Base-by-base conservation (phyloP, 2,329 filamentous ascomycete genomes). In the Aspergillus intermedius region DNA sequence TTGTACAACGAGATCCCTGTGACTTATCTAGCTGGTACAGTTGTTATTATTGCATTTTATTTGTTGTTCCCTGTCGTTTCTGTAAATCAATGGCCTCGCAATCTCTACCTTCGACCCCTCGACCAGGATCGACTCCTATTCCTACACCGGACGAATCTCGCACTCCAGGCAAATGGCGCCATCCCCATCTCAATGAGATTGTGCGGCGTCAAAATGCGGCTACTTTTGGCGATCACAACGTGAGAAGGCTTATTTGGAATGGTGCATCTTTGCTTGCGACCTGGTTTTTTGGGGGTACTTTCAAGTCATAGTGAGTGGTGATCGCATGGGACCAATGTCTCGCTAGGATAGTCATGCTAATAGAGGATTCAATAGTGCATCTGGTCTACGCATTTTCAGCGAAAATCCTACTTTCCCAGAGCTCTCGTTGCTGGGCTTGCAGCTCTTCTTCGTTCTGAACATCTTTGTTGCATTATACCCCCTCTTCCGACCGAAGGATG, bases 181-280 rank as follows among this genome's bases (percentile, higher is more conserved):
- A 98, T 67, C 93, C 93, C 30, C 83, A 86, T 54, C 78, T 96
- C 55, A 80, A 89, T 61, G 91, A 97, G 70, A 94, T 98, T 64
- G 83, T 87, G 13, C 80, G 80, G 54, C 83, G 93, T 45, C 87
- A 90, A 64, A 84, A 88, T 66, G 84, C 84, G 17, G 82, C 83
- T 12, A 87, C 78, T 43, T 95, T 97, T 66, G 82, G 84, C 48
- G 83, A 91, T 58, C 81, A 80, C 64, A 91, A 95, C 56, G 71
- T 93, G 44, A 79, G 77, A 52, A 80, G 77, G 46, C 82, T 95
- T 45, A 64, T 82, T 25, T 82, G 84, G 69, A 95, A 94, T 66
- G 66, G 78, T 1, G 70, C 67, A 8, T 75, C 83, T 34, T 63
- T 87, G 35, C 37, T 79, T 25, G 58, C 68, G 12, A 75, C 76